A percentile compares a stretch with the other conserved stretches of the same genome.
phyloP scores from a whole-genome alignment of 2,329 filamentous ascomycete genomes.

The Ophiocordyceps camponoti-leonardi region DNA sequence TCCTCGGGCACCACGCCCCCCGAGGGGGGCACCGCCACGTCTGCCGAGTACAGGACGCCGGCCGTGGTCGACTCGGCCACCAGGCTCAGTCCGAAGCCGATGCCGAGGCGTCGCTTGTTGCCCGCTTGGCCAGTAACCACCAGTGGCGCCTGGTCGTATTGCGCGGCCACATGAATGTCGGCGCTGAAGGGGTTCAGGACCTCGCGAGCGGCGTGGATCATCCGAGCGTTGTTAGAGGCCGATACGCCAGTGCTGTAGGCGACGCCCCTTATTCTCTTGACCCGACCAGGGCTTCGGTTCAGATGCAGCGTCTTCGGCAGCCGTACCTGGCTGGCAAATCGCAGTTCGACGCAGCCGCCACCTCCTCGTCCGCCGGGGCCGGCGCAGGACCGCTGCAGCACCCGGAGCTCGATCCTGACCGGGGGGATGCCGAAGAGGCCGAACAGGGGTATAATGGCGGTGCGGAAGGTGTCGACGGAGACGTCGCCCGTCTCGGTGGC shows the following conservation, averaged over 20 bases:
- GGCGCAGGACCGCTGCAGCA: slow-evolving; percentile 64
- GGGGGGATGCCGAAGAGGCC: slow-evolving; percentile 71
- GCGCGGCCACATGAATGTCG: slow-evolving; percentile 79
- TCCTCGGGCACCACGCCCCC: slow-evolving; percentile 83
- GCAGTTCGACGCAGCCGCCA: slow-evolving; percentile 80
- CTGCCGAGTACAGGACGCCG: slow-evolving; percentile 75
- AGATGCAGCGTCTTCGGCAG: slow-evolving; percentile 89
- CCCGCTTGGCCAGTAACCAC: slow-evolving; percentile 32
- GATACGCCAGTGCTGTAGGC: slow-evolving; percentile 87
- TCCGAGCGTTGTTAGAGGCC: slow-evolving; percentile 81
- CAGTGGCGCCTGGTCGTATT: slow-evolving; percentile 52
- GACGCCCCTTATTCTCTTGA: slow-evolving; percentile 81
- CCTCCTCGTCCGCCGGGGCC: slow-evolving; percentile 62
- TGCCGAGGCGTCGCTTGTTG: slow-evolving; percentile 51
- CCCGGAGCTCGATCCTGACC: slow-evolving; percentile 68
- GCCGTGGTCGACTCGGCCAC: slow-evolving; percentile 79
- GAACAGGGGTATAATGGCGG: slow-evolving; percentile 79
- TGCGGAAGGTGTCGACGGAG: slow-evolving; percentile 83
- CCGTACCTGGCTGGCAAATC: slow-evolving; percentile 85
- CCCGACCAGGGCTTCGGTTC: slow-evolving; percentile 60
- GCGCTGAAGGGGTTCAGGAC: slow-evolving; percentile 72
- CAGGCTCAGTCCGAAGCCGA: slow-evolving; percentile 80
- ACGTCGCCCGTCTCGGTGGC: slow-evolving; percentile 73
- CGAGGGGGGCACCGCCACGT: slow-evolving; percentile 55
- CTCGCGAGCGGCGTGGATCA: slow-evolving; percentile 82